These are phyloP conservation scores for Boletus putidus DNA, from an alignment of 1,284 basidiomycete species.

Conservation along the genomic window DNA sequence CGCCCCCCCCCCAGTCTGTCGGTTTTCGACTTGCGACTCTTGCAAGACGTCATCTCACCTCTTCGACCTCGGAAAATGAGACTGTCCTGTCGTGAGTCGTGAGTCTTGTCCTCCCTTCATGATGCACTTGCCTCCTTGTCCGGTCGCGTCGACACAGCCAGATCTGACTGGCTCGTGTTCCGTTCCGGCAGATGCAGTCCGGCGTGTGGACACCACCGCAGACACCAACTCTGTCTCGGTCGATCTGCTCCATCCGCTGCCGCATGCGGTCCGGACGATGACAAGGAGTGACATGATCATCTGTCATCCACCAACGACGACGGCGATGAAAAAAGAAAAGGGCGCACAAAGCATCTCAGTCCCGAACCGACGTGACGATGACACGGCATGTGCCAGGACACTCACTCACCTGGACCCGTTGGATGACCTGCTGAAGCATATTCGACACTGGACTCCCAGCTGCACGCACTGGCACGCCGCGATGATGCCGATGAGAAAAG, in stretches of 20 bases:
- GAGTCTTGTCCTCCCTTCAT: too few species aligned
- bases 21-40: too few species aligned
- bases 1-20: too few species aligned
- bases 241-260: constrained; percentile 10
- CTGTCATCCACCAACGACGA: neutral
- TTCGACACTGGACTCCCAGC: constrained; percentile 7
- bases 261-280: constrained; percentile 19
- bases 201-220: neutral
- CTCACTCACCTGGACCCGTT: constrained; percentile 17
- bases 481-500: constrained; percentile 14
- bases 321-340: neutral
- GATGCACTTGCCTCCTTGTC: too few species aligned
- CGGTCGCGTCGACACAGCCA: too few species aligned
- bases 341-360: neutral
- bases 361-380: neutral
- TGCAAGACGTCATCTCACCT: too few species aligned
- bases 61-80: too few species aligned
- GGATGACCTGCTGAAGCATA: constrained; percentile 6
- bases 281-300: constrained; percentile 19
- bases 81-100: too few species aligned
- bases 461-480: neutral
- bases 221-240: neutral
- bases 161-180: too few species aligned
- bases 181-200: too few species aligned
- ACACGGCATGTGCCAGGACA: neutral